Percentiles rank a stretch among this genome's conserved stretches.
Conservation (phyloP, 139 green algal genomes). For the Coelastrella sp. region DNA sequence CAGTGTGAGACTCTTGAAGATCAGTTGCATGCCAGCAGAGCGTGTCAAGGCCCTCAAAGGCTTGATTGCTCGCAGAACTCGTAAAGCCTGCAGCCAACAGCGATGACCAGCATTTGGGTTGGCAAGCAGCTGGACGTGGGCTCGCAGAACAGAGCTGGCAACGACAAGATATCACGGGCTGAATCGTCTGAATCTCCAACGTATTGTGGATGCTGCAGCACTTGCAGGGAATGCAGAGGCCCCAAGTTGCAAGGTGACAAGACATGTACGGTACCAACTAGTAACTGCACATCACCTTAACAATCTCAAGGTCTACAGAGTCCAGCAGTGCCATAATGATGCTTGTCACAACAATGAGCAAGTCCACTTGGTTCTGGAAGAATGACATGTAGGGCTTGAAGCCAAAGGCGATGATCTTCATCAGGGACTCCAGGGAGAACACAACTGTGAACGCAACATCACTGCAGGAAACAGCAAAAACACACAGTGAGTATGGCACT, state of each 20-base stretch:
- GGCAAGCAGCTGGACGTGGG: neutral
- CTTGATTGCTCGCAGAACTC: conserved; percentile 79
- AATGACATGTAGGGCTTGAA: conserved; percentile 76
- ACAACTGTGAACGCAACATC: conserved; percentile 69
- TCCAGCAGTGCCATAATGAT: conserved; percentile 64
- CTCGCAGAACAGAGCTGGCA: too few relatives aligned
- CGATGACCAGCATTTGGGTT: neutral
- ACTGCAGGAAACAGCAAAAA: neutral
- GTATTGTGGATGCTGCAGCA: too few relatives aligned
- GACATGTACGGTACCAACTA: too few relatives aligned
- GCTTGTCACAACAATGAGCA: conserved; percentile 74
- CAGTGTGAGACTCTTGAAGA: conserved; percentile 82
- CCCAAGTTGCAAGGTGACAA: too few relatives aligned
- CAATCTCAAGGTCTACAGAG: conserved; percentile 19
- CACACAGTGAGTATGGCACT: neutral
- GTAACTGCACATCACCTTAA: conserved; percentile 5
- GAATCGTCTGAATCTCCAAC: too few relatives aligned
- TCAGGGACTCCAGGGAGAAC: conserved; percentile 74
- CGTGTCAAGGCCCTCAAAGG: conserved; percentile 82
- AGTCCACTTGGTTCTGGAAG: conserved; percentile 79
- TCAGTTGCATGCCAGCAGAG: conserved; percentile 81
- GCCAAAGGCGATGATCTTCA: conserved; percentile 85
- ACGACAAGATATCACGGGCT: too few relatives aligned
- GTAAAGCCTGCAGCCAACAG: conserved; percentile 56
- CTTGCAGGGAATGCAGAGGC: too few relatives aligned